These are phyloP conservation scores for Canavalia gladiata DNA, from an alignment of 306 rosid genomes.

Conservation along the genomic window DNA sequence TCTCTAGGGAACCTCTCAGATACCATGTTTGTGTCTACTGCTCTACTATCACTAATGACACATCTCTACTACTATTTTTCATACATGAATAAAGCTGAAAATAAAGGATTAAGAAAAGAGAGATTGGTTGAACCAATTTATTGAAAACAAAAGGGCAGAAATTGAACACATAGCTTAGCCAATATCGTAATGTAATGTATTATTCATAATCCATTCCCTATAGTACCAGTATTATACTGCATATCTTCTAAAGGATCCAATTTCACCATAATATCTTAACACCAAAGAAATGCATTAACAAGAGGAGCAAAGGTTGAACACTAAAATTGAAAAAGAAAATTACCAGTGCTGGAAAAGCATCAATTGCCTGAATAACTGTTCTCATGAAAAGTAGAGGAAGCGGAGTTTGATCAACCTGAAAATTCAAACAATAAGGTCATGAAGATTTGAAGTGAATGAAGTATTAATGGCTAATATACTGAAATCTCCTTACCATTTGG, in stretches of 20 bases:
- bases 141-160: conserved; percentile 13
- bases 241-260: conserved; percentile 28
- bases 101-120: conserved; percentile 12
- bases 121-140: conserved; percentile 15
- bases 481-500: conserved; percentile 76
- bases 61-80: not conserved
- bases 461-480: not conserved
- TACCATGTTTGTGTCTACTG: not conserved
- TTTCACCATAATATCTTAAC: conserved; percentile 26
- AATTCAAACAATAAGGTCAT: conserved; percentile 39
- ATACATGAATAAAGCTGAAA: conserved; percentile 6
- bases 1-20: not conserved
- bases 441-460: conserved; percentile 13
- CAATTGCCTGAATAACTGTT: conserved; percentile 97
- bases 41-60: not conserved
- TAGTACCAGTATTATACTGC: not conserved
- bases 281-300: conserved; percentile 24
- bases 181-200: conserved; percentile 21
- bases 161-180: not conserved
- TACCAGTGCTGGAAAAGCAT: conserved; percentile 96
- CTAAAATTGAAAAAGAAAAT: conserved; percentile 31
- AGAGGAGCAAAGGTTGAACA: conserved; percentile 21
- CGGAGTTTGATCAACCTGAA: conserved; percentile 95
- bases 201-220: conserved; percentile 31
- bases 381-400: conserved; percentile 98